These are phyloP conservation scores for Lodderomyces oxycetoniae DNA, from an alignment of 1,139 yeast species.

Conservation along the genomic window DNA sequence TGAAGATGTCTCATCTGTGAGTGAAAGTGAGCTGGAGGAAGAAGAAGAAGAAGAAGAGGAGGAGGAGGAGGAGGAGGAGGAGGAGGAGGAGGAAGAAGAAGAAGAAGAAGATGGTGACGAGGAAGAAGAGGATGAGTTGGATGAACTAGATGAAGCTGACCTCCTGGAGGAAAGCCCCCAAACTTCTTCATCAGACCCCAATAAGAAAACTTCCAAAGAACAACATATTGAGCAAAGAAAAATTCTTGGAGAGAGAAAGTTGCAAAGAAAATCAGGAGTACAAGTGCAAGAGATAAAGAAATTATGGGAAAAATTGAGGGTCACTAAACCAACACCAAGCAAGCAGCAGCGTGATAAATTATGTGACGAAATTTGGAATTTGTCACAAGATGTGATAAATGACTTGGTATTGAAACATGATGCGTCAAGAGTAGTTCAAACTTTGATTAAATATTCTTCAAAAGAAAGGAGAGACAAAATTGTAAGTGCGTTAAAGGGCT, in stretches of 20 bases:
- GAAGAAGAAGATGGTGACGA: conserved; percentile 19
- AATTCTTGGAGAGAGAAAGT: conserved; percentile 73
- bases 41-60: conserved; percentile 12
- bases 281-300: conserved; percentile 82
- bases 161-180: conserved; percentile 8
- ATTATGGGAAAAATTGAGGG: conserved; percentile 89
- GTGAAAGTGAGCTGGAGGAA: conserved; percentile 16
- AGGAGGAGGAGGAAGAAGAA: conserved; percentile 18
- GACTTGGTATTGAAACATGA: conserved; percentile 94
- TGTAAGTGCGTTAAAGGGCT: conserved; percentile 66
- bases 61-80: conserved; percentile 7
- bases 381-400: conserved; percentile 68
- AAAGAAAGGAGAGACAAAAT: conserved; percentile 75
- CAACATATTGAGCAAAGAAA: conserved; percentile 83
- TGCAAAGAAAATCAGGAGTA: conserved; percentile 78
- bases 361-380: conserved; percentile 80
- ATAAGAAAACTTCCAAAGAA: conserved; percentile 55
- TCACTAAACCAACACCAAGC: conserved; percentile 77
- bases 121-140: conserved; percentile 17
- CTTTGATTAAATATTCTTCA: conserved; percentile 79
- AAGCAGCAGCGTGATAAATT: conserved; percentile 73
- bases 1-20: conserved; percentile 12
- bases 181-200: conserved; percentile 26
- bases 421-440: conserved; percentile 94
- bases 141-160: conserved; percentile 13